Conservation (phyloP, 148 eudicot genomes). For the Selenicereus undatus region DNA sequence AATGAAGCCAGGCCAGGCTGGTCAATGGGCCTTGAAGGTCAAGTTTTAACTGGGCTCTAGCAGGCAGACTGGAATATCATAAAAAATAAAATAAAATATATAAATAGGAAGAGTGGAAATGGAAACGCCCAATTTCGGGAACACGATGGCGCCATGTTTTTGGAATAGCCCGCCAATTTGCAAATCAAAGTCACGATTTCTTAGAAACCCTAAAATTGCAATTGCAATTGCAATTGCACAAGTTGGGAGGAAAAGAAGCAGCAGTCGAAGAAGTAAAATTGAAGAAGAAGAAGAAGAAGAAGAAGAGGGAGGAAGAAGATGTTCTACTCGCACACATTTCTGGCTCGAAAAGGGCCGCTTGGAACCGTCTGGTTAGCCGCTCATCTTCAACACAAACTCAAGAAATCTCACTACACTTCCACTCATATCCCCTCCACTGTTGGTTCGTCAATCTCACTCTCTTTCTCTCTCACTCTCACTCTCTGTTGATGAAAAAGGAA, state of each 20-base stretch:
- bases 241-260: not conserved
- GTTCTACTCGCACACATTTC: constrained; percentile 47
- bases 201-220: not conserved
- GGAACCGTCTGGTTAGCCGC: constrained; percentile 57
- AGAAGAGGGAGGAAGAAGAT: constrained; percentile 14
- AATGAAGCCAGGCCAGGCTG: no score
- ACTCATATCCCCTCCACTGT: constrained; percentile 71
- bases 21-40: no score
- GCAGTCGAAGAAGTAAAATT: not conserved
- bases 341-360: constrained; percentile 40
- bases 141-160: not conserved
- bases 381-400: constrained; percentile 73
- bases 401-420: constrained; percentile 62
- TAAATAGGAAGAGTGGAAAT: no score
- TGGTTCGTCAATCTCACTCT: constrained; percentile 36
- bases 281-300: not conserved
- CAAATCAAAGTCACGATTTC: not conserved
- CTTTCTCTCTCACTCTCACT: not conserved
- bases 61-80: no score
- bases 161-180: not conserved
- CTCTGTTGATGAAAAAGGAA: not conserved
- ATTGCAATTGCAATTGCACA: not conserved
- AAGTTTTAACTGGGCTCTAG: no score
- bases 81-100: no score
- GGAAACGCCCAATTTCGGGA: not conserved